A percentile compares a stretch with the other conserved stretches of the same genome.
Conservation (phyloP, 805 yeast genomes). For the Yamadazyma endophytica region DNA sequence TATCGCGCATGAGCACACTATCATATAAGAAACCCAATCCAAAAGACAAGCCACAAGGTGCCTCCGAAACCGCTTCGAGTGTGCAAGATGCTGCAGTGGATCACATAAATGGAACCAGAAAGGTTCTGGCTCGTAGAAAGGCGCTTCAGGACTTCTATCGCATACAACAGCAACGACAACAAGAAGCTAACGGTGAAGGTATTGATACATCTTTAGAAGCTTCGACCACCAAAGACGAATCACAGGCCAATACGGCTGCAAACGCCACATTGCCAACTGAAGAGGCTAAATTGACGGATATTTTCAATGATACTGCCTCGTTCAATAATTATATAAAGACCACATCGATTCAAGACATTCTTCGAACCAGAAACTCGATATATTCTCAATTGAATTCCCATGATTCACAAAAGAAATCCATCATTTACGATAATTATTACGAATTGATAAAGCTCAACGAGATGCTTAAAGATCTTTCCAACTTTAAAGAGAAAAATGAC, state of each 20-base stretch:
- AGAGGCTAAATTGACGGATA: not conserved
- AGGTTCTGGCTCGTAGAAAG: slow-evolving; percentile 35
- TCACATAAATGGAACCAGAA: slow-evolving; percentile 15
- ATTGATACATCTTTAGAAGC: slow-evolving; percentile 1
- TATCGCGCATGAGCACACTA: too few relatives aligned
- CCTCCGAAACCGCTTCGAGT: too few relatives aligned
- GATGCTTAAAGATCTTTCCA: slow-evolving; percentile 33
- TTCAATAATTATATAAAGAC: slow-evolving; percentile 18
- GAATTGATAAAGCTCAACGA: slow-evolving; percentile 67
- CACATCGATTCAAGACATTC: slow-evolving; percentile 24
- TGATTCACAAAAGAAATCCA: slow-evolving; percentile 61
- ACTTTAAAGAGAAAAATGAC: slow-evolving; percentile 5
- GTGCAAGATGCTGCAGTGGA: too few relatives aligned
- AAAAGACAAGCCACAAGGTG: too few relatives aligned
- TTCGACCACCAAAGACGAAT: not conserved
- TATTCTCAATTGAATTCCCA: slow-evolving; percentile 46
- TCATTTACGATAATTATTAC: slow-evolving; percentile 71
- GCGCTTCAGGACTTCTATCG: slow-evolving; percentile 41
- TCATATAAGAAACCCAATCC: slow-evolving; percentile 25
- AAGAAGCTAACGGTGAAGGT: slow-evolving; percentile 9
- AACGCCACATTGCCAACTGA: not conserved
- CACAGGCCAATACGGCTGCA: not conserved
- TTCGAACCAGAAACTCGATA: slow-evolving; percentile 29
- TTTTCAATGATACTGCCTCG: slow-evolving; percentile 15
- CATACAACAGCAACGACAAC: slow-evolving; percentile 15